Conservation (phyloP, 108 stramenopile species). For the Mayamaea pseudoterrestris region DNA sequence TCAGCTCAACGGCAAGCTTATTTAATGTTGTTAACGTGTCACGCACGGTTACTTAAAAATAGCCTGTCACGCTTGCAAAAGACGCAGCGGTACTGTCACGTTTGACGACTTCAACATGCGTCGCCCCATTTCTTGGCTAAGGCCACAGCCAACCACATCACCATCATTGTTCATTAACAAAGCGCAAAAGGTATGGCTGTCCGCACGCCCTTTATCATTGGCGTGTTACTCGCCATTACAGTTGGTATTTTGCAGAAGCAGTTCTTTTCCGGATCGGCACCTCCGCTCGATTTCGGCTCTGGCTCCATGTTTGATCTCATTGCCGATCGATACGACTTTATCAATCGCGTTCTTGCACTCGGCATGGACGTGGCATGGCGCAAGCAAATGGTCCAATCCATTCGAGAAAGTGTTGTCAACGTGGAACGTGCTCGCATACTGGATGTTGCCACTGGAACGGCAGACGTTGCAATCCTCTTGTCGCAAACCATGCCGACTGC, state of each 20-base stretch:
- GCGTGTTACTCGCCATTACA: no score
- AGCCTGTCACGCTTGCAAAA: no score
- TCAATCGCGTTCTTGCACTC: constrained; percentile 76
- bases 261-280: constrained; percentile 9
- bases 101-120: no score
- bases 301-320: constrained; percentile 86
- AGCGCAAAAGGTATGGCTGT: no score
- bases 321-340: constrained; percentile 57
- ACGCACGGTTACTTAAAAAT: no score
- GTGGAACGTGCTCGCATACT: constrained; percentile 13
- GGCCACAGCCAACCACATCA: no score
- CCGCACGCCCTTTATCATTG: no score
- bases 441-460: constrained; percentile 85
- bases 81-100: no score
- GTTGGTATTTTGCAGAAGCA: neutral
- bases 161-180: no score
- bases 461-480: constrained; percentile 85
- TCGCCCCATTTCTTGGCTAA: no score
- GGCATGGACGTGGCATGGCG: constrained; percentile 84
- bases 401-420: constrained; percentile 15
- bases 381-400: constrained; percentile 37
- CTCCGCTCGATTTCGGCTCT: constrained; percentile 48
- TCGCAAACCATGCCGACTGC: constrained; percentile 28
- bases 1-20: no score
- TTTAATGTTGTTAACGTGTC: no score